Evolutionary conservation across 2,329 filamentous ascomycete species (phyloP).

Genomic region (Colletotrichum musae): DNA sequence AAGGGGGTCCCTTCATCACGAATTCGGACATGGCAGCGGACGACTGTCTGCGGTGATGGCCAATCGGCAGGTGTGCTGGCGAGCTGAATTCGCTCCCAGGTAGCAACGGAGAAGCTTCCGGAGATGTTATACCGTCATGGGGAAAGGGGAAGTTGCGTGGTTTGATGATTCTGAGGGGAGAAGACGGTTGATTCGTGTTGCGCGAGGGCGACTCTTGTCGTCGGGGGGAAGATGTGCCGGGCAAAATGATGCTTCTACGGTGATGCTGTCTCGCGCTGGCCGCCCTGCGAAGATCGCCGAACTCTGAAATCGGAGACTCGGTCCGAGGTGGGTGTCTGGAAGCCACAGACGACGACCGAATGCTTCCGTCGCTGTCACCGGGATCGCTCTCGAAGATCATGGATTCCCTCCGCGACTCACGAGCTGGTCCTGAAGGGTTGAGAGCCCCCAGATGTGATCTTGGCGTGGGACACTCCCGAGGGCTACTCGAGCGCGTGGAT

Average conservation of each 20-base stretch:
- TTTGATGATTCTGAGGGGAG: slow-evolving; percentile 88
- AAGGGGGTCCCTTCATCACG: slow-evolving; percentile 79
- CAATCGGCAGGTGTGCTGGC: slow-evolving; percentile 71
- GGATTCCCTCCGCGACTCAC: slow-evolving; percentile 81
- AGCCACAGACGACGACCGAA: slow-evolving; percentile 83
- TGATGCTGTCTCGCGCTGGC: slow-evolving; percentile 87
- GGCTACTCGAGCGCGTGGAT: slow-evolving; percentile 90
- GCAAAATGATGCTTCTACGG: slow-evolving; percentile 87
- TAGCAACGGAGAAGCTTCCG: slow-evolving; percentile 90
- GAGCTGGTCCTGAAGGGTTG: slow-evolving; percentile 70
- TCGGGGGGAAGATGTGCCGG: slow-evolving; percentile 82
- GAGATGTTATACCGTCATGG: slow-evolving; percentile 81
- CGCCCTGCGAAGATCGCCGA: slow-evolving; percentile 80
- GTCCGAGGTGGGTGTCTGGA: slow-evolving; percentile 79
- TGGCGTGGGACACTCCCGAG: slow-evolving; percentile 90
- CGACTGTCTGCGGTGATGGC: slow-evolving; percentile 89
- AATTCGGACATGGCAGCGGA: slow-evolving; percentile 86
- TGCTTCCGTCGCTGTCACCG: slow-evolving; percentile 89
- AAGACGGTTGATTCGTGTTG: slow-evolving; percentile 77
- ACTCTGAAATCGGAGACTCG: slow-evolving; percentile 92
- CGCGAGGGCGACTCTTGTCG: slow-evolving; percentile 92
- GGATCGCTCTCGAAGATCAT: slow-evolving; percentile 87
- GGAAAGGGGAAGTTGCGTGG: slow-evolving; percentile 74
- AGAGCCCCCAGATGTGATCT: slow-evolving; percentile 79
- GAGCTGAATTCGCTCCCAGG: slow-evolving; percentile 86